These are phyloP conservation scores for Penicillium silybi DNA, from an alignment of 495 filamentous ascomycete species.

Conservation along the genomic window DNA sequence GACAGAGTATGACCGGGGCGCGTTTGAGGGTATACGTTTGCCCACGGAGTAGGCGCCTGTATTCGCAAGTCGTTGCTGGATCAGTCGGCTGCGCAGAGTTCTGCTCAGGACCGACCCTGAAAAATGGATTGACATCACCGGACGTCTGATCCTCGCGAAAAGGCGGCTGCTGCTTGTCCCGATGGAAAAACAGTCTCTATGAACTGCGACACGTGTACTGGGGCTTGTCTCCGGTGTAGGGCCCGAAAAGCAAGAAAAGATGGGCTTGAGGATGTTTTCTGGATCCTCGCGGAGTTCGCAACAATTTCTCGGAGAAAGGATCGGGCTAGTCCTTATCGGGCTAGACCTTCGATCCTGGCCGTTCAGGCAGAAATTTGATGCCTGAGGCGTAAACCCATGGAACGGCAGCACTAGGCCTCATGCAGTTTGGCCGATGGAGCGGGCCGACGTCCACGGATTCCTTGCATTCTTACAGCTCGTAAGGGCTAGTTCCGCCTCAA, in stretches of 20 bases:
- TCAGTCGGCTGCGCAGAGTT: conserved; percentile 23
- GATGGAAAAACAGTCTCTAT: neutral
- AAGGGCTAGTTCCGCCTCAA: conserved; percentile 19
- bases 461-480: conserved; percentile 11
- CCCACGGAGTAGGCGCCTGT: neutral
- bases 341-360: conserved; percentile 7
- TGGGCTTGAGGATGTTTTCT: neutral
- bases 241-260: neutral
- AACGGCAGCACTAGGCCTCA: conserved; percentile 15
- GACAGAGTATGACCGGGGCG: conserved; percentile 1
- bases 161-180: neutral
- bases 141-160: neutral
- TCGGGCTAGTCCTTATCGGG: conserved; percentile 6
- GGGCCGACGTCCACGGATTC: conserved; percentile 5
- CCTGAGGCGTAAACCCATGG: conserved; percentile 12
- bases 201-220: neutral
- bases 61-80: conserved; percentile 10
- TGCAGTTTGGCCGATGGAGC: conserved; percentile 16
- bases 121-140: conserved; percentile 15
- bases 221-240: neutral
- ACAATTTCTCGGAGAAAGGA: conserved; percentile 15
- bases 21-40: neutral
- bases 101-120: conserved; percentile 20
- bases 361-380: conserved; percentile 3
- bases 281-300: conserved; percentile 8